These are phyloP conservation scores for Solanum commersonii DNA, from an alignment of 257 asterid species.

Conservation along the genomic window DNA sequence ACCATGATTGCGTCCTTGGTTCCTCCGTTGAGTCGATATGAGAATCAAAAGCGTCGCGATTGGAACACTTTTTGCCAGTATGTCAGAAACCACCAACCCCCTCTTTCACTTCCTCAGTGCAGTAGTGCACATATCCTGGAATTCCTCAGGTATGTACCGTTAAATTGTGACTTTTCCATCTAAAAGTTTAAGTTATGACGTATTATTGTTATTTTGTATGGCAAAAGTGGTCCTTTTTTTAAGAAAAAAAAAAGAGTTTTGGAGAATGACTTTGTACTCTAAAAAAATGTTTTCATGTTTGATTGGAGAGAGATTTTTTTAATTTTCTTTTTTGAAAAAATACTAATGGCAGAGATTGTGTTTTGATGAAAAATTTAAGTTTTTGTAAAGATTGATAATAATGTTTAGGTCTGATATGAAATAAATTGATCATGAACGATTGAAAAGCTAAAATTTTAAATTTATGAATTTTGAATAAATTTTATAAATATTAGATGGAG, in stretches of 20 bases:
- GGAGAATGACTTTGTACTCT: not conserved
- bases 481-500: not conserved
- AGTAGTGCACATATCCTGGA: slow-evolving; percentile 15
- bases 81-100: slow-evolving; percentile 20
- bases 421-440: not conserved
- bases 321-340: not conserved
- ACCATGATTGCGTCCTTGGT: not conserved
- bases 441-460: not conserved
- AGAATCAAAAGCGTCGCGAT: slow-evolving; percentile 31
- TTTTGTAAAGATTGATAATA: not conserved
- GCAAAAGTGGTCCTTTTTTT: too few species aligned
- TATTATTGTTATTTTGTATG: fast-evolving
- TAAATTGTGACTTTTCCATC: not conserved
- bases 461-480: not conserved
- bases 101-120: slow-evolving; percentile 11
- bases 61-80: slow-evolving; percentile 37
- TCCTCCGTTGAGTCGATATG: slow-evolving; percentile 17
- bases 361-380: not conserved
- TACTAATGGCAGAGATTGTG: not conserved
- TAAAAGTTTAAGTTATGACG: not conserved
- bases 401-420: not conserved
- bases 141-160: not conserved
- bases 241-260: not conserved
- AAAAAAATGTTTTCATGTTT: not conserved
- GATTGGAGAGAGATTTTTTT: not conserved